Evolutionary conservation across 2,329 filamentous ascomycete genomes (phyloP), one percentile per base, ranked within the genome.

Genomic region (Fusarium udum): DNA sequence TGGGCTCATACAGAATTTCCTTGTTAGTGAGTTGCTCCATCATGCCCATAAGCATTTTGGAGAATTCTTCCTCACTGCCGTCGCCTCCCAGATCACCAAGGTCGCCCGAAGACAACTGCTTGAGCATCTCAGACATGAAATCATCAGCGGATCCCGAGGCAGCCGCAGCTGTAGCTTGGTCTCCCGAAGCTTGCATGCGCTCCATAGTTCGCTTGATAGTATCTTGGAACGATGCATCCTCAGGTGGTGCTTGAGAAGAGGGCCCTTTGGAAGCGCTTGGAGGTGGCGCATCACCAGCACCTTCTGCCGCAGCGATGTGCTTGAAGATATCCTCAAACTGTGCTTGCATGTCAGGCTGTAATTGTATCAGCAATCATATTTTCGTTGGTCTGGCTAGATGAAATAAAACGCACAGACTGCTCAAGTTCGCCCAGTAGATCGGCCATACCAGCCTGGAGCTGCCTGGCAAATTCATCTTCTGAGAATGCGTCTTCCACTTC

Each of bases 11-110:
- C 57, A 99, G 84, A 72, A 99, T 98, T 76, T 98, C 96, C 85
- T 97, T 98, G 83, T 97, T 97, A 7, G 96, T 98, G 72, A 99
- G 88, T 82, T 99, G 95, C 84, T 98, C 94, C 95, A 99, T 98
- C 94, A 98, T 97, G 61, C 93, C 93, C 88, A 97, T 90, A 67
- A 99, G 89, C 91, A 98, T 94, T 84, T 97, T 95, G 64, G 94
- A 95, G 78, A 98, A 93, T 76, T 97, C 95, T 77, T 96, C 95
- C 64, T 98, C 94, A 57, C 80, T 78, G 42, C 82, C 83, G 15
- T 89, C 91, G n/a, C 79, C 79, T n/a, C 88, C 90, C 2, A 86
- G 81, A 37, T 76, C 79, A 18, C 88, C 90, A 3, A 85, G 82
- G 31, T 89, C 88, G 78, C 94, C 92, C 84, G 82, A 81, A 5